Evolutionary conservation across 345 rosid genomes (phyloP).

Genomic region (Citrus unshiu): DNA sequence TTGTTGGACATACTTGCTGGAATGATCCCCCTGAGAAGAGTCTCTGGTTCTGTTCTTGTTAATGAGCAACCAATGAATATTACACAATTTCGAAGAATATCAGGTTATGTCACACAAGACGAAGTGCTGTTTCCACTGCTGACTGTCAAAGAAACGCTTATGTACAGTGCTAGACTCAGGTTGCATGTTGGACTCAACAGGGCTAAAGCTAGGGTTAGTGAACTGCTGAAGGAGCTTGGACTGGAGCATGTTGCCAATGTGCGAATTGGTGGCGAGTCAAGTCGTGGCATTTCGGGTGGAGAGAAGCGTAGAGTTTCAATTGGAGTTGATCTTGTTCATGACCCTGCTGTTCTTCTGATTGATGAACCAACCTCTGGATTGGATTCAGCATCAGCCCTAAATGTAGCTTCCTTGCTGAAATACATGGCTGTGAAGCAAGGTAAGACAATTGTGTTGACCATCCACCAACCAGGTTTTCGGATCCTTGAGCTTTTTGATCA

Average conservation of each 20-base stretch:
- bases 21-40: constrained; percentile 11
- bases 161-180: constrained; percentile 31
- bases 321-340: constrained; percentile 32
- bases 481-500: constrained; percentile 28
- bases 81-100: constrained; percentile 15
- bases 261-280: constrained; percentile 21
- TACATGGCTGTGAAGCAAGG: constrained; percentile 22
- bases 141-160: constrained; percentile 29
- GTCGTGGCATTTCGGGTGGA: constrained; percentile 30
- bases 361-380: constrained; percentile 36
- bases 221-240: constrained; percentile 25
- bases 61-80: constrained; percentile 25
- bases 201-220: constrained; percentile 20
- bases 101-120: constrained; percentile 30
- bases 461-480: constrained; percentile 34
- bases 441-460: constrained; percentile 26
- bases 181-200: constrained; percentile 3
- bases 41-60: constrained; percentile 26
- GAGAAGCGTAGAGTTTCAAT: constrained; percentile 33
- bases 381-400: constrained; percentile 30
- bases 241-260: constrained; percentile 26
- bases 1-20: constrained; percentile 30
- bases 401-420: constrained; percentile 24
- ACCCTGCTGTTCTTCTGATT: constrained; percentile 27
- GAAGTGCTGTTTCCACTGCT: constrained; percentile 30